Conservation (phyloP, 2,329 filamentous ascomycete genomes). For the Xylaria sp. region DNA sequence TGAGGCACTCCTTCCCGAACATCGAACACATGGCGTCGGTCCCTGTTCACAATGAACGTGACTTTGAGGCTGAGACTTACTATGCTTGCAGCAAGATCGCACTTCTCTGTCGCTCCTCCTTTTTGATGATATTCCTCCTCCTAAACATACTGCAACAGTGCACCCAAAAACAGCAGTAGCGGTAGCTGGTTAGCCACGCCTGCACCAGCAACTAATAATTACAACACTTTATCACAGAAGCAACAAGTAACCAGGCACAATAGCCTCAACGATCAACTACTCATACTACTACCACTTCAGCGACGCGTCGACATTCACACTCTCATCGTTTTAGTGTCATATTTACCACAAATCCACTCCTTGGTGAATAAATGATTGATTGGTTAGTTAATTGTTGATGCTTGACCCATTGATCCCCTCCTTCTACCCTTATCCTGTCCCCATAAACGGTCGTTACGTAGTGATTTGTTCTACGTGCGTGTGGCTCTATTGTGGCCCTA, state of each 20-base stretch:
- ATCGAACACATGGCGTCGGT: not conserved
- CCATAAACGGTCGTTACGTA: too few relatives aligned
- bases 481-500: not conserved
- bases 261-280: too few relatives aligned
- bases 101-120: not conserved
- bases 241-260: too few relatives aligned
- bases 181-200: not conserved
- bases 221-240: too few relatives aligned
- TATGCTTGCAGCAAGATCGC: not conserved
- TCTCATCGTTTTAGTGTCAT: not conserved
- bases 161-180: not conserved
- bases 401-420: not conserved
- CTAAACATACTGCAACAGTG: not conserved
- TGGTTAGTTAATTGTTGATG: too few relatives aligned
- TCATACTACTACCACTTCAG: not conserved
- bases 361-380: too few relatives aligned
- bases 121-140: not conserved
- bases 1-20: not conserved
- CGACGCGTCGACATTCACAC: not conserved
- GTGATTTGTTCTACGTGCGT: too few relatives aligned
- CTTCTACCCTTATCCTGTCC: not conserved
- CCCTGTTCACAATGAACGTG: not conserved
- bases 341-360: too few relatives aligned
- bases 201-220: not conserved
- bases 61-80: conserved; percentile 16